Conservation (phyloP, 768 basidiomycete species). For the Russula earlei region DNA sequence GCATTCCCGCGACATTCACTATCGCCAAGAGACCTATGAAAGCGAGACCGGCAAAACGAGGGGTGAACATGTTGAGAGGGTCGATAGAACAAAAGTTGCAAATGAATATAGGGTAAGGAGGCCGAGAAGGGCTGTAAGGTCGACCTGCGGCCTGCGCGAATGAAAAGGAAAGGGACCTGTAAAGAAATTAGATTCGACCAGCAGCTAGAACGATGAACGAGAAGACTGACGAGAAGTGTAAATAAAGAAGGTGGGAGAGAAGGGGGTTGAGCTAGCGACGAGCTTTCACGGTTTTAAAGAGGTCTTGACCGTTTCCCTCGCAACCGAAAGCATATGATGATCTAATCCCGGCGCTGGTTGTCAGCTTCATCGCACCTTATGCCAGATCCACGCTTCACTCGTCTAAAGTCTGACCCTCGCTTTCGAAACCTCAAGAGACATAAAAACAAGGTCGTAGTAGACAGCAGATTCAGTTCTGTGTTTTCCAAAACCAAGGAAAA, state of each 20-base stretch:
- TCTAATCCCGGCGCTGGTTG: background rate
- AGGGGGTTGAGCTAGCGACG: background rate
- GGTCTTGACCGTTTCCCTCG: background rate
- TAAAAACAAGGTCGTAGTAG: slow-evolving; percentile 74
- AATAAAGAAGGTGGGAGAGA: too few relatives aligned
- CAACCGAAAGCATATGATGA: background rate
- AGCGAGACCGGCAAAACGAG: slow-evolving; percentile 32
- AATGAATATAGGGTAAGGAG: slow-evolving; percentile 21
- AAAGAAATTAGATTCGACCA: slow-evolving; percentile 4
- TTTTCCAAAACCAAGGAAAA: slow-evolving; percentile 37
- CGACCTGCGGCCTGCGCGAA: slow-evolving; percentile 28
- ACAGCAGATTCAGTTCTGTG: slow-evolving; percentile 83
- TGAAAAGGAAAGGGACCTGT: slow-evolving; percentile 17
- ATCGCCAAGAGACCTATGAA: slow-evolving; percentile 36
- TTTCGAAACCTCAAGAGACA: slow-evolving; percentile 81
- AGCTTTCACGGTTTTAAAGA: slow-evolving; percentile 19
- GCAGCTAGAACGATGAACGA: background rate
- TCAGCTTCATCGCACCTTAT: background rate
- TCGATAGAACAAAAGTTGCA: slow-evolving; percentile 18
- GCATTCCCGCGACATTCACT: slow-evolving; percentile 33
- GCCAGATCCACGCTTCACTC: slow-evolving; percentile 73
- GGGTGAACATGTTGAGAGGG: slow-evolving; percentile 37
- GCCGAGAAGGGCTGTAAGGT: slow-evolving; percentile 23
- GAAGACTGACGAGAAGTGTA: background rate
- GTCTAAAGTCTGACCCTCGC: slow-evolving; percentile 84